A percentile compares a stretch with the other conserved stretches of the same genome.
Evolutionary conservation across 805 yeast species (phyloP).

Genomic region (Lachancea fermentati): DNA sequence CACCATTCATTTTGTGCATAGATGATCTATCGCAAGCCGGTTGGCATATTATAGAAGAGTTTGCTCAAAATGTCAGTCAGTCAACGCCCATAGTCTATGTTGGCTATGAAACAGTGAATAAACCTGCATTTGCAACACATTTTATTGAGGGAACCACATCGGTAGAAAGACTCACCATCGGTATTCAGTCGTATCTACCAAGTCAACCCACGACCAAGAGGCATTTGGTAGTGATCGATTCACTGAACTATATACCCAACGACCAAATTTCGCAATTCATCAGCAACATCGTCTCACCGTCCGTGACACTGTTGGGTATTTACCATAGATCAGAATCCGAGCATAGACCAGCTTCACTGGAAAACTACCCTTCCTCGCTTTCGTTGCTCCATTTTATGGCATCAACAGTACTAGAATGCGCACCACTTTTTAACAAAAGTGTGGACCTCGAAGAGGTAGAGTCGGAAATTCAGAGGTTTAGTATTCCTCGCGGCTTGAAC

Average conservation of each 20-base stretch:
- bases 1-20: constrained; percentile 64
- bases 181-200: constrained; percentile 20
- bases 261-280: constrained; percentile 45
- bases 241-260: constrained; percentile 53
- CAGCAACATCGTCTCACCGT: constrained; percentile 44
- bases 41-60: constrained; percentile 48
- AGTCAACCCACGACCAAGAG: constrained; percentile 22
- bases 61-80: constrained; percentile 38
- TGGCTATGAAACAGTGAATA: constrained; percentile 60
- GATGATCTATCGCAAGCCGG: constrained; percentile 75
- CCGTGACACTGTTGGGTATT: constrained; percentile 41
- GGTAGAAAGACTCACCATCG: constrained; percentile 15
- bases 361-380: constrained; percentile 50
- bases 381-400: constrained; percentile 64
- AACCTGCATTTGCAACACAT: constrained; percentile 44
- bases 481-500: constrained; percentile 51
- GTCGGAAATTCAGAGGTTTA: constrained; percentile 34
- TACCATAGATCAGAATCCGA: constrained; percentile 43
- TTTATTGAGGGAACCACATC: constrained; percentile 42
- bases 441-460: constrained; percentile 47
- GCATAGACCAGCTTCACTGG: constrained; percentile 14
- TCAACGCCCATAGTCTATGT: constrained; percentile 43
- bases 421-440: constrained; percentile 35
- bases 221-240: constrained; percentile 55
- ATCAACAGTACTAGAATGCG: constrained; percentile 60